These are phyloP conservation scores for Fusarium sp. DNA, from an alignment of 2,329 filamentous ascomycete species.

Conservation along the genomic window DNA sequence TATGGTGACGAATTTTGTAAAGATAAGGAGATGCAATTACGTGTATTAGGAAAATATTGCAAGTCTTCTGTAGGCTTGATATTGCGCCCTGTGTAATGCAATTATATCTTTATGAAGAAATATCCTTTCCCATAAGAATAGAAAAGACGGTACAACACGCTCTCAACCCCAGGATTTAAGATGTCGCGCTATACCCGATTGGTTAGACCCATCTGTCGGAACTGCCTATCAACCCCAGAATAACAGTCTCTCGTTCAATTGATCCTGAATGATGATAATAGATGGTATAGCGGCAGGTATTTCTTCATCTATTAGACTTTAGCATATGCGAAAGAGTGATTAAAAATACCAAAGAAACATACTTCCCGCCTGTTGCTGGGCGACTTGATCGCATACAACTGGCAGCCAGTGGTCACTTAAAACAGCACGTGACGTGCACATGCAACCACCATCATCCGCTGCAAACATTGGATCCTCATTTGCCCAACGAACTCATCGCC, in stretches of 20 bases:
- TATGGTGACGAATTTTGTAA: background rate
- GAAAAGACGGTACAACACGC: background rate
- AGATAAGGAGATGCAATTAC: background rate
- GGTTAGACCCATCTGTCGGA: background rate
- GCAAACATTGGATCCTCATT: background rate
- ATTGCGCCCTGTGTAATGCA: background rate
- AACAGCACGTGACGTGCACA: constrained; percentile 28
- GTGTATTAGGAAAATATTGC: background rate
- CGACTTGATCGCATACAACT: background rate
- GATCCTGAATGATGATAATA: background rate
- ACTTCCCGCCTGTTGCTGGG: background rate
- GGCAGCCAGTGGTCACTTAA: background rate
- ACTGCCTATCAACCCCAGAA: background rate
- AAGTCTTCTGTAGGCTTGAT: background rate
- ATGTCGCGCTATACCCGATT: background rate
- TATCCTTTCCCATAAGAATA: background rate
- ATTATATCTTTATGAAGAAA: background rate
- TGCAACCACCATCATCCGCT: constrained; percentile 20
- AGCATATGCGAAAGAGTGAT: background rate
- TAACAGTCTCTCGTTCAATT: background rate
- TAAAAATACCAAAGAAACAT: background rate
- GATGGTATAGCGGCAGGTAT: background rate
- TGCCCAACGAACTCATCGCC: constrained; percentile 11
- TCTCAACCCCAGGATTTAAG: background rate
- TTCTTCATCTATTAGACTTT: background rate